Base-by-base conservation (phyloP, 1,284 basidiomycete genomes). In the Pisolithus thermaeus region DNA sequence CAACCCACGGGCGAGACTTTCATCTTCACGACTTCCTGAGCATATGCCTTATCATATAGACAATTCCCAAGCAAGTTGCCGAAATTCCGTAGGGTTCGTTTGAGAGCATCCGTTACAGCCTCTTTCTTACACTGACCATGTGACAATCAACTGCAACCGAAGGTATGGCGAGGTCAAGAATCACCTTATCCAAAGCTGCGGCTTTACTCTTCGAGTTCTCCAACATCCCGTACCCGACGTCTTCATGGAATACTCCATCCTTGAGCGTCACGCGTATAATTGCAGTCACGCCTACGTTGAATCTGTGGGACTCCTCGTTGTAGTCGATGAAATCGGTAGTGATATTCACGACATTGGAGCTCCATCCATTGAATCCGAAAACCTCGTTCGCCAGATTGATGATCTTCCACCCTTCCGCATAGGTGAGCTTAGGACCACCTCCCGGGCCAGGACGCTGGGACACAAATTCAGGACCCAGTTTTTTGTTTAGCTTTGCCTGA, bases 331-430 rank as follows among this genome's bases (percentile, higher is more conserved):
- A 88, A 62, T 88, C 86, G 2, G 88, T 89, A 16, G 84, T 84
- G 40, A 97, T 70, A 47, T 71, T 87, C 51, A 90, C 80, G 46
- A 98, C 79, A 50, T 74, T 90, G 2, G 93, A 92, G 49, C 87
- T 92, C 96, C 96, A 99, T 9, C 97, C 97, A 58, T 98, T 95
- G 74, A 94, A 97, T 1, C 96, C 96, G 72, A 99, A 99, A 36
- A 99, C 90, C 61, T 99, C 95, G 67, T 99, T 99, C 1, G 96
- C 96, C 23, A 99, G 77, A 61, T 92, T 93, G 67, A 97, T 93
- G 32, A 92, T 85, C 72, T 93, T 95, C 94, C 95, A 98, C 0
- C 96, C 97, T 67, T 98, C 96, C 3, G 92, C 87, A 64, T 99
- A 99, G 7, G 91, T 95, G 50, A 99, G 73, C 68, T 95, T 97